Base-by-base conservation (phyloP, 805 yeast genomes). In the Metschnikowia gelsemii region DNA sequence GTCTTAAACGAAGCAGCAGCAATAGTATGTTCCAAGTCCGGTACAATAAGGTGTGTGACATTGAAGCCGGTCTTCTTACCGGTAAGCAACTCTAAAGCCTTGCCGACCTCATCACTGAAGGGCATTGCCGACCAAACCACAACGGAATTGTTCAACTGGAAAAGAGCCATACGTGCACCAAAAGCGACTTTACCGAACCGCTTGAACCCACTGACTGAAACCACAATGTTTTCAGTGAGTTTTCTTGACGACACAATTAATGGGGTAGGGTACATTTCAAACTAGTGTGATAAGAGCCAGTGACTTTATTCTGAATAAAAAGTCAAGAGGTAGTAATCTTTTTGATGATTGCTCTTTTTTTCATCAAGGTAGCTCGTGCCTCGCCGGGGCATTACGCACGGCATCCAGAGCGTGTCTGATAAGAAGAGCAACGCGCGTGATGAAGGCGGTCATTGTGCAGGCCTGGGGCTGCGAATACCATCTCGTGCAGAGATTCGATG, bases 11-110 rank as follows among this genome's bases (percentile, higher is more conserved):
- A 72, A 19, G 59, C 54, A 9, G 81, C 76, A 2, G 83, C 85
- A 77, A 82, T 62, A 1, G 84, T 79, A 54, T 83, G 89, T 48
- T 79, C 84, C 23, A 49, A 54, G 53, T 83, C 86, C 2, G 88
- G 87, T 34, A 83, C 68, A 30, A 84, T 68, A 26, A 80, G 63
- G 47, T 78, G 74, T 2, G 73, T 57, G 29, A 80, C 67, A 21
- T 70, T 68, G 46, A 51, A 55, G 22, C 58, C 51, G 9, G 62
- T 43, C 34, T 61, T 59, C 1, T 66, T 58, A 3, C 61, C 57
- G 14, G 62, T 62, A 16, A 63, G 46, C 24, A 56, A 47, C 39
- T 63, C 55, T 42, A 79, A 46, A 1, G 75, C 68, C 27, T 61
- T 60, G 18, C 63, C 62, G 5, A 76, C 74, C 16, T 64, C 71